Percentiles rank a stretch among this genome's conserved stretches.
phyloP scores from a whole-genome alignment of 352 stramenopile species.

The Halophytophthora polymorphica region DNA sequence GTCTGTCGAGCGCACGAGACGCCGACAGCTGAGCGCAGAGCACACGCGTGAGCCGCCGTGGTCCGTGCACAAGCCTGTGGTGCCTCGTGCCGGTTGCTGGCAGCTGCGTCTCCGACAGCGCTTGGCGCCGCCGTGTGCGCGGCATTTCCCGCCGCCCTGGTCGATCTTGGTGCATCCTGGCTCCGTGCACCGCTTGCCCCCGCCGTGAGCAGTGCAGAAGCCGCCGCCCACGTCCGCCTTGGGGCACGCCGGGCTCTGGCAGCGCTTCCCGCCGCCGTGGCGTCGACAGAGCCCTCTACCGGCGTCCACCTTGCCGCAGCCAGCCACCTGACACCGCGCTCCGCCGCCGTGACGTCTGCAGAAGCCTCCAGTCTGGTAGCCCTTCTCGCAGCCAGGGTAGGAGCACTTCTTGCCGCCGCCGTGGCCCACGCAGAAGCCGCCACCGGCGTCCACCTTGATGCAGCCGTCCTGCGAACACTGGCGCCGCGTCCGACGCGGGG shows the following conservation, averaged over 20 bases:
- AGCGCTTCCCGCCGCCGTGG: conserved; percentile 74
- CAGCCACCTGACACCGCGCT: conserved; percentile 66
- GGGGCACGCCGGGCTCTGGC: conserved; percentile 42
- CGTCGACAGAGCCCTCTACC: conserved; percentile 67
- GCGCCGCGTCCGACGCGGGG: conserved; percentile 39
- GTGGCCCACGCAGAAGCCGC: conserved; percentile 81
- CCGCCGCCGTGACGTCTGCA: conserved; percentile 72
- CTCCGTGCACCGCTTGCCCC: conserved; percentile 60
- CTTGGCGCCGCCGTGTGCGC: conserved; percentile 68
- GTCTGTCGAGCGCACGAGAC: conserved; percentile 45
- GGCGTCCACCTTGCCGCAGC: conserved; percentile 78
- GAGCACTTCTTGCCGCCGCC: conserved; percentile 82
- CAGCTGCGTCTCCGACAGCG: conserved; percentile 58
- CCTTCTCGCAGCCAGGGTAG: conserved; percentile 66
- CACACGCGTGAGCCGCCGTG: conserved; percentile 66
- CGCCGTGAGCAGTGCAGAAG: conserved; percentile 76
- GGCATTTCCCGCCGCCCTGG: conserved; percentile 78
- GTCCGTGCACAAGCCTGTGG: conserved; percentile 56
- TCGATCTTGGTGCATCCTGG: conserved; percentile 76
- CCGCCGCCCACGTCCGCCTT: conserved; percentile 83
- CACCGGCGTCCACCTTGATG: conserved; percentile 71
- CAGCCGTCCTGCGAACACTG: conserved; percentile 54
- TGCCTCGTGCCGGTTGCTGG: conserved; percentile 50
- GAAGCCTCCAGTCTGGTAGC: conserved; percentile 77
- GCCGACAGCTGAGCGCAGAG: conserved; percentile 48